Conservation (phyloP, 2,329 filamentous ascomycete species). For the Hortaea werneckii region DNA sequence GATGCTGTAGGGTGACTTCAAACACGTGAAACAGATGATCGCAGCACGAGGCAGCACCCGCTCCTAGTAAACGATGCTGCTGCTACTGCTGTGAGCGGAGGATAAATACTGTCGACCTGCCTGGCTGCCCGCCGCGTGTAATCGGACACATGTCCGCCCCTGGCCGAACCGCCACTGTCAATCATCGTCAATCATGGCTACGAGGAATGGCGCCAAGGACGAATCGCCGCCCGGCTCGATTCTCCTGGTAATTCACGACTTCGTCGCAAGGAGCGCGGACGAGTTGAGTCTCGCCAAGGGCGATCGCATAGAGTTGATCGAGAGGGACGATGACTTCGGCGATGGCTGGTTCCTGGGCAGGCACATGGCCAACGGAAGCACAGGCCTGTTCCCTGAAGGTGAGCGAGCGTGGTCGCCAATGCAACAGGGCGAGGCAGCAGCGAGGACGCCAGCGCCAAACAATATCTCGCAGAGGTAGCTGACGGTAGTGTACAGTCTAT, state of each 20-base stretch:
- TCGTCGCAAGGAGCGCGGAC: slow-evolving; percentile 80
- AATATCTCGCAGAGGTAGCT: slow-evolving; percentile 1
- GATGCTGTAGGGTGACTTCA: too few relatives aligned
- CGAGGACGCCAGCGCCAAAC: too few relatives aligned
- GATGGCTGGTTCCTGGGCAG: slow-evolving; percentile 69
- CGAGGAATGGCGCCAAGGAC: slow-evolving; percentile 14
- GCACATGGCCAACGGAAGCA: slow-evolving; percentile 63
- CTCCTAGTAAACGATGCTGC: too few relatives aligned
- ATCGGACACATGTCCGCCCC: neutral
- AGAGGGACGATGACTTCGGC: slow-evolving; percentile 79
- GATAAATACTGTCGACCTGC: too few relatives aligned
- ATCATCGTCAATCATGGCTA: slow-evolving; percentile 11
- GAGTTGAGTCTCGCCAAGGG: slow-evolving; percentile 82
- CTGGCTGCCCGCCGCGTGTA: too few relatives aligned
- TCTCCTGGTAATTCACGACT: slow-evolving; percentile 71
- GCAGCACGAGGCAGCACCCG: too few relatives aligned
- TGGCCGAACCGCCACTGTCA: neutral
- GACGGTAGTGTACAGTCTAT: slow-evolving; percentile 24
- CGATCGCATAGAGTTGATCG: slow-evolving; percentile 71
- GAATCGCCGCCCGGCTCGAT: slow-evolving; percentile 28
- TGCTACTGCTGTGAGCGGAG: too few relatives aligned
- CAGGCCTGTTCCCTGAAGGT: slow-evolving; percentile 78
- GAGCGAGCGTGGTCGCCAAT: slow-evolving; percentile 6
- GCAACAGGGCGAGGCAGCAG: too few relatives aligned
- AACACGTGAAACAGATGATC: too few relatives aligned